A percentile compares a stretch with the other conserved stretches of the same genome.
Conservation (phyloP, 1,284 basidiomycete species). For the Microbotryum intermedium region DNA sequence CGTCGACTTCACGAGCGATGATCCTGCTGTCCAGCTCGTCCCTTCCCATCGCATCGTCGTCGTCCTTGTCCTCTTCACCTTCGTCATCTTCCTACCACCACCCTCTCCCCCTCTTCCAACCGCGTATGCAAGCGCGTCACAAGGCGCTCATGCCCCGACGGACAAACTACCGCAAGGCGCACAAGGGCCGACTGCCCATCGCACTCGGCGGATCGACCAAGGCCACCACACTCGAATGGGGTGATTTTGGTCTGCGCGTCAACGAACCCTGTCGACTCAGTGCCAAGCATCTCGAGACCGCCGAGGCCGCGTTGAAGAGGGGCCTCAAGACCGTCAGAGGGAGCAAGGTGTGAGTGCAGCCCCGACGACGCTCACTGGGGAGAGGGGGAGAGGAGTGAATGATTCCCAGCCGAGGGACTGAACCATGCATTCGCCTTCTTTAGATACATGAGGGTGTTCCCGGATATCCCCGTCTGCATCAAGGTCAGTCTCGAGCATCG, state of each 20-base stretch:
- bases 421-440: too few species aligned
- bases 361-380: background rate
- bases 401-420: too few species aligned
- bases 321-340: slow-evolving; percentile 89
- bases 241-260: slow-evolving; percentile 84
- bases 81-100: background rate
- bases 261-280: slow-evolving; percentile 76
- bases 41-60: background rate
- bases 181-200: slow-evolving; percentile 34
- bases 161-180: slow-evolving; percentile 34
- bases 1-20: background rate
- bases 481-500: slow-evolving; percentile 53
- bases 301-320: slow-evolving; percentile 79
- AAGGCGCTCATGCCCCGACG: slow-evolving; percentile 31
- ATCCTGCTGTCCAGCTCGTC: background rate
- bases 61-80: background rate
- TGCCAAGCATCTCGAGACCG: slow-evolving; percentile 81
- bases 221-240: slow-evolving; percentile 85
- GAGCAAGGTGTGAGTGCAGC: slow-evolving; percentile 51
- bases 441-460: slow-evolving; percentile 76
- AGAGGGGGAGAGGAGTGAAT: too few species aligned
- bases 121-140: slow-evolving; percentile 25
- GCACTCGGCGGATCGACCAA: slow-evolving; percentile 73
- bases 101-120: slow-evolving; percentile 6
- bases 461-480: slow-evolving; percentile 92